phyloP scores from a whole-genome alignment of 2,329 filamentous ascomycete genomes.

The Verticillium zaregamsianum region DNA sequence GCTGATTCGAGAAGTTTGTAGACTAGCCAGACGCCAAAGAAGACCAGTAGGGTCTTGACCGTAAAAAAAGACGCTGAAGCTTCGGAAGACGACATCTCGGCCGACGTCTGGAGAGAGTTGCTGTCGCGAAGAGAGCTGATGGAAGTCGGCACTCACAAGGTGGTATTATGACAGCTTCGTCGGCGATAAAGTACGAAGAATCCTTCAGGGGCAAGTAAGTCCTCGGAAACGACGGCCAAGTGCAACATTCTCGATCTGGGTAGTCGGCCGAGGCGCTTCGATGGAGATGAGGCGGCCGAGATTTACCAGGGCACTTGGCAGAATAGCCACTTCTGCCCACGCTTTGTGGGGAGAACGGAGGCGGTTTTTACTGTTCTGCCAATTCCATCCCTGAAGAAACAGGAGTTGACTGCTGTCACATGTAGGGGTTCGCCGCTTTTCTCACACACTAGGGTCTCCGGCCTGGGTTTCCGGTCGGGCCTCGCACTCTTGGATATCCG shows the following conservation, averaged over 20 bases:
- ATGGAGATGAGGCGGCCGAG: background rate
- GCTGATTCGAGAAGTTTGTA: slow-evolving; percentile 22
- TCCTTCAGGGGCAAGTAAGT: background rate
- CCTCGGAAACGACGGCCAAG: background rate
- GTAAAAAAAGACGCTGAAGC: background rate
- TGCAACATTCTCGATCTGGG: background rate
- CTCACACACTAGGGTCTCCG: background rate
- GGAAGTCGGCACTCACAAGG: background rate
- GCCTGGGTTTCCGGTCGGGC: background rate
- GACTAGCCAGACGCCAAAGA: slow-evolving; percentile 20
- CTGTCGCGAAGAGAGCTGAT: slow-evolving; percentile 7
- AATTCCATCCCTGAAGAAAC: background rate
- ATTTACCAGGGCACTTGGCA: background rate
- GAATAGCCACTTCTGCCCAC: background rate
- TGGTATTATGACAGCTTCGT: background rate
- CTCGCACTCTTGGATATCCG: background rate
- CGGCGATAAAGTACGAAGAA: background rate
- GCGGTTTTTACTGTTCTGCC: background rate
- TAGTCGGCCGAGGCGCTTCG: background rate
- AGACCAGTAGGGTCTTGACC: background rate
- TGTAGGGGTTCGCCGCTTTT: background rate
- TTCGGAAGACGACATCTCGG: slow-evolving; percentile 1
- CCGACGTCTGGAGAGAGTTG: slow-evolving; percentile 13
- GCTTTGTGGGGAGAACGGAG: background rate
- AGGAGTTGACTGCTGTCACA: background rate